Base-by-base conservation (phyloP, 1,284 basidiomycete species). In the Ceratobasidium sp. region DNA sequence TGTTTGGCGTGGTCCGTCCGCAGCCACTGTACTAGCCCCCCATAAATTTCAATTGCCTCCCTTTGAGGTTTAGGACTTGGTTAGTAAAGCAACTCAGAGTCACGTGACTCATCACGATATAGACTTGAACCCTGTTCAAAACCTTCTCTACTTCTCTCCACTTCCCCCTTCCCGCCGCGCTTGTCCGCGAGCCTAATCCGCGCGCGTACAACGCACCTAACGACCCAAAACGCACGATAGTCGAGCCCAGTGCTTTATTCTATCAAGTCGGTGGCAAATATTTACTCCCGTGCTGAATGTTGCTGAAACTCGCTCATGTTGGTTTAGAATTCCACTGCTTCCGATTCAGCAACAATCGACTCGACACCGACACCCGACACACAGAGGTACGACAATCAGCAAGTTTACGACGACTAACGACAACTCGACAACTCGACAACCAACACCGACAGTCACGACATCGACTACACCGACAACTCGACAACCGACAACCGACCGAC, bases 331-430 rank as follows among this genome's bases (percentile, higher is more conserved):
- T 61, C 24, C 69, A 72, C 54, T 72, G 69, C 69, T 72, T 48
- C 53, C 69, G 69, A 34, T 58, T 72, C 69, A 48, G 69, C 69
- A 72, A 72, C 69, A 72, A 72, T 59, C 43, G 69, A 51, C 29
- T 72, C 69, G 69, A 72, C 69, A 62, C 34, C 69, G 46, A 72
- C 58, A 61, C 69, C 69, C 69, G 69, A 72, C 58, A 72, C 69
- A 72, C 69, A 72, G 69, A 72, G 69, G 69, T 72, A 72, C 69
- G 69, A 72, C 69, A 72, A 63, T 16, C 69, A 51, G 31, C 69
- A 63, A 63, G 34, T 48, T 49, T 49, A 72, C 69, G 69, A 72
- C 58, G 62, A 72, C 56, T 61, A 46, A 48, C 66, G 53, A 58
- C 66, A 58, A 58, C 39, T 58, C 66, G 39, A 69, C 66, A 69